These are phyloP conservation scores for Ligustrum vulgare DNA, from an alignment of 257 asterid genomes.

Conservation along the genomic window DNA sequence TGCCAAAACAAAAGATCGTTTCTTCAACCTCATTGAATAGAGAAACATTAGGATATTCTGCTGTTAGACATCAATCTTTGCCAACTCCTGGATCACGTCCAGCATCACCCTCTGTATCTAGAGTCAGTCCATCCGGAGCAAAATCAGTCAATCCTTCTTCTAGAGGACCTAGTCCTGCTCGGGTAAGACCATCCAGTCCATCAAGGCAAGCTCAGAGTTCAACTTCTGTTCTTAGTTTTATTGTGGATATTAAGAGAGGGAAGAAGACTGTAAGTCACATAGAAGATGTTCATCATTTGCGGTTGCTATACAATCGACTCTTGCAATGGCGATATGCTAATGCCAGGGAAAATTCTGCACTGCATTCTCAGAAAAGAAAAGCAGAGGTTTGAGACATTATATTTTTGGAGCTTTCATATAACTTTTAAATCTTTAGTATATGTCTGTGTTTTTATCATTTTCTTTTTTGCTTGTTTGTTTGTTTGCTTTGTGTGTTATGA, in stretches of 20 bases:
- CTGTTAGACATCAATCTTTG: constrained; percentile 50
- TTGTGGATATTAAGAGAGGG: constrained; percentile 70
- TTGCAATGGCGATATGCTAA: constrained; percentile 87
- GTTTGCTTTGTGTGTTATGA: not conserved
- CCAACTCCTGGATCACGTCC: constrained; percentile 53
- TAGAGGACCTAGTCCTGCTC: constrained; percentile 78
- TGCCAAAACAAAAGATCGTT: constrained; percentile 32
- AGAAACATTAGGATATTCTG: constrained; percentile 39
- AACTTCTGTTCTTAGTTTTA: constrained; percentile 77
- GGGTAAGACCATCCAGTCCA: constrained; percentile 75
- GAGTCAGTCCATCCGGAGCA: constrained; percentile 69
- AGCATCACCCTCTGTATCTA: constrained; percentile 55
- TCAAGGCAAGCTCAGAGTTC: constrained; percentile 61
- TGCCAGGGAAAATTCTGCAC: constrained; percentile 55
- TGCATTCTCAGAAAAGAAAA: constrained; percentile 57
- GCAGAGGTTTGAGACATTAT: constrained; percentile 62
- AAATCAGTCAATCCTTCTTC: constrained; percentile 51
- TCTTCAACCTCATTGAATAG: constrained; percentile 53
- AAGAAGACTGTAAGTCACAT: constrained; percentile 69
- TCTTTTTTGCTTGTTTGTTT: constrained; percentile 1
- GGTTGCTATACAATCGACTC: constrained; percentile 74
- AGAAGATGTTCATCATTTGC: constrained; percentile 86
- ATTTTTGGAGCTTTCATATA: constrained; percentile 20
- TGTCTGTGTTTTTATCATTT: not conserved
- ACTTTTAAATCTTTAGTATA: constrained; percentile 1